These are phyloP conservation scores for Kodamaea fukazawae DNA, from an alignment of 805 yeast species.

Conservation along the genomic window DNA sequence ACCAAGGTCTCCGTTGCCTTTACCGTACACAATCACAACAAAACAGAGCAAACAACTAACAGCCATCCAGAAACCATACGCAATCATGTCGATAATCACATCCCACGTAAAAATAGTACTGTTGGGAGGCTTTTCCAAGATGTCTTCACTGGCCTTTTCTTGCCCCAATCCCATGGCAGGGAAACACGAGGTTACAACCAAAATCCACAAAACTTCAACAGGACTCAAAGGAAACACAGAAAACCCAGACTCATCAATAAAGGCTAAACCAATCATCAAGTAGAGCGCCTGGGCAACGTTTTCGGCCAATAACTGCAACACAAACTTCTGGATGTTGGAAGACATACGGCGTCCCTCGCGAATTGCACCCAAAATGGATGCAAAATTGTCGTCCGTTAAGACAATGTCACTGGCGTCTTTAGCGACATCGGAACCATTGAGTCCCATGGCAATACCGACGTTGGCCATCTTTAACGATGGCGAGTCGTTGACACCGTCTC, in stretches of 20 bases:
- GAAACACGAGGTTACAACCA: constrained; percentile 75
- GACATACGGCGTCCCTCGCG: constrained; percentile 83
- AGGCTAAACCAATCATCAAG: constrained; percentile 72
- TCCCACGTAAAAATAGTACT: constrained; percentile 65
- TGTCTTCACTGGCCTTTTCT: constrained; percentile 61
- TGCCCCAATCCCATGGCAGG: constrained; percentile 84
- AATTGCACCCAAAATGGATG: constrained; percentile 72
- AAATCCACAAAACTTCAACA: constrained; percentile 76
- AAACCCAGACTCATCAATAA: constrained; percentile 55
- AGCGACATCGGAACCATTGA: constrained; percentile 79
- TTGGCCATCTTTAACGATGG: constrained; percentile 75
- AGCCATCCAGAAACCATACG: constrained; percentile 75
- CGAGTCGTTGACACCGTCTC: constrained; percentile 79
- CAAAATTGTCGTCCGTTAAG: constrained; percentile 67
- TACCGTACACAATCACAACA: constrained; percentile 62
- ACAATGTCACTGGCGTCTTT: constrained; percentile 80
- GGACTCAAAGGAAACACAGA: constrained; percentile 82
- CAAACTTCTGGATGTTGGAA: constrained; percentile 74
- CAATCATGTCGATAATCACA: constrained; percentile 64
- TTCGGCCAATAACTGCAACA: constrained; percentile 67
- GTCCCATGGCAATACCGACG: constrained; percentile 83
- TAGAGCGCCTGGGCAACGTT: constrained; percentile 63
- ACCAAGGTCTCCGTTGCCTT: constrained; percentile 66
- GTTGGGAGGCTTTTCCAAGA: constrained; percentile 64
- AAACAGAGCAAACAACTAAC: constrained; percentile 65